phyloP scores from a whole-genome alignment of 2,329 filamentous ascomycete species.

The Apiospora marii region DNA sequence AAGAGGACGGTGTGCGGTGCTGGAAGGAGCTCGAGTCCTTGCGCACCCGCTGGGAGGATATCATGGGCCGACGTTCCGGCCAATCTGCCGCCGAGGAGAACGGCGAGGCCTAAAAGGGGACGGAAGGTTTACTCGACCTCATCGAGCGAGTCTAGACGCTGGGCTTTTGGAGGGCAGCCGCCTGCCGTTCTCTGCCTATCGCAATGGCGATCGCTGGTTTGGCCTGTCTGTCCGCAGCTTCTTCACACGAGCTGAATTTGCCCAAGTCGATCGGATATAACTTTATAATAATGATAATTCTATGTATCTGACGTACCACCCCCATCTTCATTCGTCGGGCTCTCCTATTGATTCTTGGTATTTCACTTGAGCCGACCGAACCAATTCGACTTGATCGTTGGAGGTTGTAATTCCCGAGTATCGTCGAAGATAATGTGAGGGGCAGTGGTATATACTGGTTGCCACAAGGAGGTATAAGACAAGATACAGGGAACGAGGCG shows the following conservation, averaged over 20 bases:
- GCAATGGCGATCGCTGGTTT: neutral
- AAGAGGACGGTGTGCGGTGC: slow-evolving; percentile 64
- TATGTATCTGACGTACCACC: neutral
- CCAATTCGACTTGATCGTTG: neutral
- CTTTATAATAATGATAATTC: slow-evolving; percentile 18
- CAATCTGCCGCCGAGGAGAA: neutral
- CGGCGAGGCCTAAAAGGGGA: neutral
- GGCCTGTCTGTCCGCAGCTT: neutral
- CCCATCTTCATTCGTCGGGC: neutral
- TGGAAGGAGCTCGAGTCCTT: slow-evolving; percentile 79
- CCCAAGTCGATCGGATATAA: slow-evolving; percentile 6
- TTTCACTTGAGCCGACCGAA: neutral
- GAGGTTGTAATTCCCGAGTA: neutral
- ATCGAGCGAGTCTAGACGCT: neutral
- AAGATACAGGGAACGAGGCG: neutral
- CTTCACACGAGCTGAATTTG: neutral
- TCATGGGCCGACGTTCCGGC: slow-evolving; percentile 32
- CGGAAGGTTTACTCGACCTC: neutral
- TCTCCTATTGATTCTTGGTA: neutral
- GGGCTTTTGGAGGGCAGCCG: neutral
- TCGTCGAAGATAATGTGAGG: neutral
- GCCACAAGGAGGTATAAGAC: neutral
- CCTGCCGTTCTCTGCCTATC: neutral
- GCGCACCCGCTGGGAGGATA: slow-evolving; percentile 70
- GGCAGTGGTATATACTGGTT: neutral